These are phyloP conservation scores for Aspergillus haitiensis DNA, from an alignment of 495 filamentous ascomycete species.

Conservation along the genomic window DNA sequence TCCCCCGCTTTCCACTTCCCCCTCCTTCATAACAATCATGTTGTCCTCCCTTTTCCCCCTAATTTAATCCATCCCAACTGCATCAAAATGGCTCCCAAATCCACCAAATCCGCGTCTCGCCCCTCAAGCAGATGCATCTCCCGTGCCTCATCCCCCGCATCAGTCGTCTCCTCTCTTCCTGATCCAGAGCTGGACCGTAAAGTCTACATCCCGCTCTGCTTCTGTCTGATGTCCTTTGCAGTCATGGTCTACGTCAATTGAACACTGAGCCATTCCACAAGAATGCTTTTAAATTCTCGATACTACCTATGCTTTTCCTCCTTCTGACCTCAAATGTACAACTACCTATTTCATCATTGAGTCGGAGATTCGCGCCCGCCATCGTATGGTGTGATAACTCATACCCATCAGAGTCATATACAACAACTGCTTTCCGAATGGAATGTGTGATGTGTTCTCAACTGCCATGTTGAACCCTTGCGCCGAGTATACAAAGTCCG, in stretches of 20 bases:
- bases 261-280: neutral
- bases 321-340: no score
- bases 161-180: constrained; percentile 10
- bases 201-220: constrained; percentile 45
- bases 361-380: no score
- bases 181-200: constrained; percentile 40
- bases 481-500: no score
- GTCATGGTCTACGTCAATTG: constrained; percentile 44
- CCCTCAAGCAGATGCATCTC: constrained; percentile 18
- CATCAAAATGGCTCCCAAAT: constrained; percentile 22
- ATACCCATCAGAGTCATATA: no score
- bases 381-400: no score
- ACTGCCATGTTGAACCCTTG: no score
- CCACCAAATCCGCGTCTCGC: constrained; percentile 19
- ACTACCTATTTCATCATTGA: no score
- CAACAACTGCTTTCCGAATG: no score
- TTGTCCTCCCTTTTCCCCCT: neutral
- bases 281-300: no score
- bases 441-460: no score
- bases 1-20: constrained; percentile 5
- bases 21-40: neutral
- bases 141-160: constrained; percentile 17
- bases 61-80: neutral
- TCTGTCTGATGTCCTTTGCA: constrained; percentile 47
- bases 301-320: no score